Percentiles rank a stretch among this genome's conserved stretches.
phyloP scores from a whole-genome alignment of 345 rosid species.

The Boechera retrofracta region DNA sequence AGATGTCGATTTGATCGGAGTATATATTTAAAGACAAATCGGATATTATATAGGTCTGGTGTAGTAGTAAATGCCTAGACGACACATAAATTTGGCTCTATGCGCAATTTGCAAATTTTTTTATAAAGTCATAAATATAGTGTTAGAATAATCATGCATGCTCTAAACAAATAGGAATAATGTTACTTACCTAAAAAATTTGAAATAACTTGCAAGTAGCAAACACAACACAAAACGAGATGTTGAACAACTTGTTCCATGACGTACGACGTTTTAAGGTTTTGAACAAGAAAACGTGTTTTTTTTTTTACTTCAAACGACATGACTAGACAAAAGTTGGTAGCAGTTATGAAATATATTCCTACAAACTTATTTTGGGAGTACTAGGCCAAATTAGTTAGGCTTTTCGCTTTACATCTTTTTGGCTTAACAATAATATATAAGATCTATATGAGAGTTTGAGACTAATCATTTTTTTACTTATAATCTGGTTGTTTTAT shows the following conservation, averaged over 20 bases:
- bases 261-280: constrained; percentile 21
- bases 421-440: neutral
- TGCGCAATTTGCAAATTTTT: neutral
- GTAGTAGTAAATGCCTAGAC: neutral
- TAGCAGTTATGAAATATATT: neutral
- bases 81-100: neutral
- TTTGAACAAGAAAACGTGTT: constrained; percentile 9
- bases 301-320: constrained; percentile 9
- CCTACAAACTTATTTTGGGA: neutral
- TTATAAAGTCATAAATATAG: neutral
- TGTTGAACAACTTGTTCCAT: constrained; percentile 31
- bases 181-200: neutral
- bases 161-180: neutral
- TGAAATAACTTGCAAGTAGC: constrained; percentile 9
- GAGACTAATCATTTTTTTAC: neutral
- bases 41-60: neutral
- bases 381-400: neutral
- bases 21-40: neutral
- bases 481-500: neutral
- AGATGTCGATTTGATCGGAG: neutral
- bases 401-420: neutral
- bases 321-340: constrained; percentile 20
- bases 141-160: neutral
- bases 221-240: constrained; percentile 11
- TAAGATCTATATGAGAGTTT: neutral